Evolutionary conservation across 2,329 filamentous ascomycete genomes (phyloP).

Genomic region (Atkinsonella texensis): DNA sequence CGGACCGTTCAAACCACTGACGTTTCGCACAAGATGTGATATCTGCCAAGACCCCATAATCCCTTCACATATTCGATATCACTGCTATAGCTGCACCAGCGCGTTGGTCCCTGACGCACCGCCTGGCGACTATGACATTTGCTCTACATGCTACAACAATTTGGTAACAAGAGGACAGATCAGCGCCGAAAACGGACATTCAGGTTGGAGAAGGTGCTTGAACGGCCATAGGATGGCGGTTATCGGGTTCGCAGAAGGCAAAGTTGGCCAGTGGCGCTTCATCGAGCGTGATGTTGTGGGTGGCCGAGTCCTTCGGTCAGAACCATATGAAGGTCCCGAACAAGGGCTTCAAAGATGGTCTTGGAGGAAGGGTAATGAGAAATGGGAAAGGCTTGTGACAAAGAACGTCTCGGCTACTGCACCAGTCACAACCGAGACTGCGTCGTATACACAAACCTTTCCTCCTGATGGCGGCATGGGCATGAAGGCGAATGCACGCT

Average conservation of each 20-base stretch:
- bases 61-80: slow-evolving; percentile 57
- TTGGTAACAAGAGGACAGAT: slow-evolving; percentile 54
- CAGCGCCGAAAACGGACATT: slow-evolving; percentile 60
- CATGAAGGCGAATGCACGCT: slow-evolving; percentile 49
- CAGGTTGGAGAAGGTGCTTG: slow-evolving; percentile 74
- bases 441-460: slow-evolving; percentile 29
- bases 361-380: slow-evolving; percentile 33
- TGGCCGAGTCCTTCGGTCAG: slow-evolving; percentile 55
- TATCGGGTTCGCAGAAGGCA: slow-evolving; percentile 59
- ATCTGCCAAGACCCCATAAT: slow-evolving; percentile 63
- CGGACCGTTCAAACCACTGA: slow-evolving; percentile 52
- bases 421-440: slow-evolving; percentile 19
- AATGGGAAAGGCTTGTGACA: slow-evolving; percentile 35
- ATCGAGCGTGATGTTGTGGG: slow-evolving; percentile 66
- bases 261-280: slow-evolving; percentile 54
- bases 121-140: slow-evolving; percentile 78
- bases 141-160: slow-evolving; percentile 61
- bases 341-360: slow-evolving; percentile 36
- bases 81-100: slow-evolving; percentile 65
- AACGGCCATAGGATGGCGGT: slow-evolving; percentile 76
- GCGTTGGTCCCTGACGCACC: slow-evolving; percentile 31
- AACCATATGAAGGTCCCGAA: slow-evolving; percentile 30
- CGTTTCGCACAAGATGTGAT: slow-evolving; percentile 67
- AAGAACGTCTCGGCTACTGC: slow-evolving; percentile 36
- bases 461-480: slow-evolving; percentile 69